Base-by-base conservation (phyloP, 2,329 filamentous ascomycete genomes). In the Pseudogymnoascus destructans region DNA sequence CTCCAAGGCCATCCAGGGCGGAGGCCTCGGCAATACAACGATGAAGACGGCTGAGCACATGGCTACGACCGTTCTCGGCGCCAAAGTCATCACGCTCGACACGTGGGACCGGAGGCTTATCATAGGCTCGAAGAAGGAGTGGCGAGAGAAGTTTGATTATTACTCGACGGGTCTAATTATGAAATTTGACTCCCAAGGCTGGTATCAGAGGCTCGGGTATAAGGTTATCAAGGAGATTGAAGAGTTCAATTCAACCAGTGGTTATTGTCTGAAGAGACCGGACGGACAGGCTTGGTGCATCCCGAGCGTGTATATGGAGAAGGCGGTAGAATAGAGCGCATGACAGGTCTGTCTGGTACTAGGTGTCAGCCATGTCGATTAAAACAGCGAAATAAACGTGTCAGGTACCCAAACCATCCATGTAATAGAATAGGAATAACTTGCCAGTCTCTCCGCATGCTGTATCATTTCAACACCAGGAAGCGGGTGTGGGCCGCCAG, bases 11-110 rank as follows among this genome's bases (percentile, higher is more conserved):
- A 49, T 67, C n/a, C 66, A 66, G 21, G 58, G 58, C 25, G 49
- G 36, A 15, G 64, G 66, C 8, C 13, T 66, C 9, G 65, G 66
- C 10, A 55, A 60, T 17, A 57, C 59, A 3, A 57, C 64, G 13
- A 64, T 66, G 63, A 61, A 65, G 52, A 57, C 56, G 10, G 40
- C 63, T 4, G 65, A 67, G 57, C 55, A 55, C 9, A 55, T 66
- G 38, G 65, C 65, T 1, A 58, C 42, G 33, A 59, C 63, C 19
- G 65, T 65, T 30, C 57, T 66, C 35, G 59, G 54, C 32, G 65
- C 65, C 8, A 66, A 59, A 46, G 38, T 61, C 7, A 30, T 67
- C 27, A 60, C 57, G 3, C 32, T 67, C 15, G 60, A 62, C 60
- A 61, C 60, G 13, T 23, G 54, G 59, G 59, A 62, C 8, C 60